Evolutionary conservation across 306 rosid species (phyloP).

Genomic region (Prunus kanzakura): DNA sequence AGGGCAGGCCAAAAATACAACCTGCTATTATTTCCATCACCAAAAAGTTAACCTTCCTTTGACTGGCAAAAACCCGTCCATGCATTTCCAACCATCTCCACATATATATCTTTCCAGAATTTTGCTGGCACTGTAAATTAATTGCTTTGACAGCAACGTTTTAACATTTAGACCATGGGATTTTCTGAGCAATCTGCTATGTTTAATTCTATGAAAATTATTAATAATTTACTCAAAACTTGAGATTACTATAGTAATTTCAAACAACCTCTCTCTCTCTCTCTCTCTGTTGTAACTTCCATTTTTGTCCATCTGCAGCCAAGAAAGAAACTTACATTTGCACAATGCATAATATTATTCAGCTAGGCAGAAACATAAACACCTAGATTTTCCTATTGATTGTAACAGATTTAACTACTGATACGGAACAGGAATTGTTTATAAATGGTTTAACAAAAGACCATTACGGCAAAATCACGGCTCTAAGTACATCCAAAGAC

Average conservation of each 20-base stretch:
- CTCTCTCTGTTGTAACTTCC: too few species aligned
- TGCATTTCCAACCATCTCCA: conserved; percentile 1
- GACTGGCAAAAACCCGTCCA: background rate
- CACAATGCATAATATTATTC: too few species aligned
- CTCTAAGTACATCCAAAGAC: background rate
- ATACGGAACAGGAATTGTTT: background rate
- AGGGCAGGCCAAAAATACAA: background rate
- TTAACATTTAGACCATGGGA: too few species aligned
- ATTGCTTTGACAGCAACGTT: too few species aligned
- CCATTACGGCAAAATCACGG: background rate
- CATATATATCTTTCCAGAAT: background rate
- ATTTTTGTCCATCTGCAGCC: too few species aligned
- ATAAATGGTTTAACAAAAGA: background rate
- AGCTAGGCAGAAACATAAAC: background rate
- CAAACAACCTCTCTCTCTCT: too few species aligned
- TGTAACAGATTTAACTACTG: background rate
- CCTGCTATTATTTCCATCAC: background rate
- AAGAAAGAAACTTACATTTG: too few species aligned
- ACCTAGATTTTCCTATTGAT: background rate
- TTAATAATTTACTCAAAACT: too few species aligned
- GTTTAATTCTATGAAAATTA: too few species aligned
- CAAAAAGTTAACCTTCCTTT: background rate
- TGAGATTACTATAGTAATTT: too few species aligned
- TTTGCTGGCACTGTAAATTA: background rate
- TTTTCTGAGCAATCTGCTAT: too few species aligned